Evolutionary conservation across 768 basidiomycete species (phyloP), one percentile per base, ranked within the genome.

Genomic region (Favolaschia claudopus): DNA sequence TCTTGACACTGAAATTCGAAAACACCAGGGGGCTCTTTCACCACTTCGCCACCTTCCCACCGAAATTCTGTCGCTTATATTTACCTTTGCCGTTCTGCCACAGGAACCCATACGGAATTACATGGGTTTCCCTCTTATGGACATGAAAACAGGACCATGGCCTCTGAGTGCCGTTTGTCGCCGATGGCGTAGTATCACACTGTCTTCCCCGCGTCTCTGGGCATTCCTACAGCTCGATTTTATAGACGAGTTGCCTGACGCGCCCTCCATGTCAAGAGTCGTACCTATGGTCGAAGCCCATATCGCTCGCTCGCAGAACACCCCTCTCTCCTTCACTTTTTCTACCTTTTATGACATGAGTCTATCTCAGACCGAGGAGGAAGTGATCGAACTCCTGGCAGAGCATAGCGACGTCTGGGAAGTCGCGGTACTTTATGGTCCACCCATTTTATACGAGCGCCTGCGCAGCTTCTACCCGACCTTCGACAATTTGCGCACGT

Each of bases 31-130:
- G 1, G n/a, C 13, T 9, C 32, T 58, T 27, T 58, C 56, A n/a
- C 33, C 42, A 9, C 56, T 58, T 28, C 56, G 56, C 3, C 40
- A 27, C 33, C 33, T 58, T 28, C 57, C 57, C 2, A 28, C 42
- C 1, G 57, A 58, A 9, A 37, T 46, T n/a, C 22, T 58, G 7
- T 39, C 49, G n/a, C 36, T 19, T 29, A 46, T 58, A 17, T 58
- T 58, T 36, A 3, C 36, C 7, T 38, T n/a, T n/a, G n/a, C n/a
- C n/a, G n/a, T n/a, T n/a, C n/a, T n/a, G n/a, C n/a, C 38, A n/a
- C n/a, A n/a, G n/a, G n/a, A n/a, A n/a, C n/a, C n/a, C n/a, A n/a
- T n/a, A n/a, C n/a, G n/a, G 22, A 44, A 32, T 17, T n/a, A 49
- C 24, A 10, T 10, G 27, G 8, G n/a, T 25, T 34, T 33, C 12